These are phyloP conservation scores for Vitis hybrid DNA, from an alignment of 177 flowering plant genomes.

Conservation along the genomic window DNA sequence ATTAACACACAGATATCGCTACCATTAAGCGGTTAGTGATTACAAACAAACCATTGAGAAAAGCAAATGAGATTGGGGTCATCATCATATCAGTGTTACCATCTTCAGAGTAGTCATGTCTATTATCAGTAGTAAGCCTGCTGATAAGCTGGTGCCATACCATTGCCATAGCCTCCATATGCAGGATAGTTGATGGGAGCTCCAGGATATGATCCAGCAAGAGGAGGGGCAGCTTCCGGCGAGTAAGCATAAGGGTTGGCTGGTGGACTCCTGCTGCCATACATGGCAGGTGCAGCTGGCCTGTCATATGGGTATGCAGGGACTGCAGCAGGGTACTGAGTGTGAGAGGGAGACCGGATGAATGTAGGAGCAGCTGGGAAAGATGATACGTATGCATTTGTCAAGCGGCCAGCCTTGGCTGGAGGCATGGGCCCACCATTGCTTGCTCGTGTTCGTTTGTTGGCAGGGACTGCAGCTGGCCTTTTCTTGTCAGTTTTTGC, in stretches of 20 bases:
- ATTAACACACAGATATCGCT: slow-evolving; percentile 61
- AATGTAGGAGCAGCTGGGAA: slow-evolving; percentile 75
- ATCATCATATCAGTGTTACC: slow-evolving; percentile 60
- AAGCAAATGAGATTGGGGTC: slow-evolving; percentile 35
- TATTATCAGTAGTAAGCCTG: slow-evolving; percentile 81
- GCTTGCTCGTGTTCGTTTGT: slow-evolving; percentile 90
- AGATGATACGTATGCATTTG: slow-evolving; percentile 93
- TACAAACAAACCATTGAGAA: slow-evolving; percentile 54
- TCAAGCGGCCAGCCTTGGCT: slow-evolving; percentile 93
- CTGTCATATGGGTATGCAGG: slow-evolving; percentile 57
- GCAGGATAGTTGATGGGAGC: slow-evolving; percentile 70
- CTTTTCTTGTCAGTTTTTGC: slow-evolving; percentile 74
- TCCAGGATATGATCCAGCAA: slow-evolving; percentile 56
- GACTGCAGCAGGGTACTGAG: slow-evolving; percentile 63
- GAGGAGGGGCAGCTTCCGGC: slow-evolving; percentile 60
- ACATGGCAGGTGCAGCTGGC: slow-evolving; percentile 52
- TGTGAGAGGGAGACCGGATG: slow-evolving; percentile 72
- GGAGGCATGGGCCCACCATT: slow-evolving; percentile 96
- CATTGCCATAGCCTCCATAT: slow-evolving; percentile 67
- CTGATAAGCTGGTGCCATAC: slow-evolving; percentile 73
- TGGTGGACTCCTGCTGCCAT: slow-evolving; percentile 82
- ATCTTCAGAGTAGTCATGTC: slow-evolving; percentile 42
- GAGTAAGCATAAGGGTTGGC: slow-evolving; percentile 59
- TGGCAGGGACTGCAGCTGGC: slow-evolving; percentile 77
- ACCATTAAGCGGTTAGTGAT: slow-evolving; percentile 70